Base-by-base conservation (phyloP, 78 protist genomes). In the Acrasis kona region DNA sequence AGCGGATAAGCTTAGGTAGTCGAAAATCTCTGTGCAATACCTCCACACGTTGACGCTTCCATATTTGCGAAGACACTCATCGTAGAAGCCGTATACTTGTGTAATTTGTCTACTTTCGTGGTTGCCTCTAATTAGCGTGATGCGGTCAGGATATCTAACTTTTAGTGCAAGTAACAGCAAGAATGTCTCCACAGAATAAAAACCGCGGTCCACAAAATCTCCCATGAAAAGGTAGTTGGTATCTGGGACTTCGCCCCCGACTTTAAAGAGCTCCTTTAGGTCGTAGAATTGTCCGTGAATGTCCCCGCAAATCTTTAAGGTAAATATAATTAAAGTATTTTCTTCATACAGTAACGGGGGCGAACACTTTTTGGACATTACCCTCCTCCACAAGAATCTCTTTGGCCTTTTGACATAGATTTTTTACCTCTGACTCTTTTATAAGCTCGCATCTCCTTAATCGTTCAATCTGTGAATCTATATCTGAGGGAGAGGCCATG, bases 21-120 rank as follows among this genome's bases (percentile, higher is more conserved):
- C 99, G 39, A 96, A 96, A 5, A 95, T 89, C 35, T 92, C 89
- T 3, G 96, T 95, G 72, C 91, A 92, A 37, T 79, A 84, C 72
- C 80, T 82, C 99, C 99, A 98, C 6, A 92, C 93, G 73, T 86
- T 89, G 27, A 90, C 87, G 84, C 85, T 89, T 36, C 99, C 99
- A 79, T 95, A 98, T 74, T 96, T 96, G 28, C 91, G 88, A 66
- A 84, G 88, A 66, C 98, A 95, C 80, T 98, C 99, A 42, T 98
- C 98, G 65, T 74, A 74, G 77, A 80, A 73, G 3, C 84, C 79
- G 37, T 80, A 80, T 19, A 79, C 89, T 41, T 79, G 89, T 12
- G 89, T 86, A 72, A 90, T 79, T 66, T 74, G 81, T 3, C 89
- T 80, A 30, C 71, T 28, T 76, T 86, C 94, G 72, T 90, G 91